Conservation (phyloP, 805 yeast genomes). For the Kuraishia floccosa region DNA sequence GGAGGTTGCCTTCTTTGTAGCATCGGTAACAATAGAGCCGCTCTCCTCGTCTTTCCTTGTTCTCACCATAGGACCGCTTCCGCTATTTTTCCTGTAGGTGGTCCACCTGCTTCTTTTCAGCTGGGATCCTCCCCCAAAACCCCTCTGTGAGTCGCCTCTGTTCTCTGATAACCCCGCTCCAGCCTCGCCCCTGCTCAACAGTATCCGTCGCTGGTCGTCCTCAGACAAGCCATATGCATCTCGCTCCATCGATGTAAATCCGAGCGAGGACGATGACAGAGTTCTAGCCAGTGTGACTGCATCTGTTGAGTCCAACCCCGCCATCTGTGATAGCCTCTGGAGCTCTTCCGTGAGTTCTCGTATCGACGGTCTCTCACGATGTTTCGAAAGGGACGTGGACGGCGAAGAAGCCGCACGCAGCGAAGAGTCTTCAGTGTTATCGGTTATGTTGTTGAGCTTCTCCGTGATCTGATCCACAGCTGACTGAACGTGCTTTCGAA, state of each 20-base stretch:
- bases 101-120: conserved; percentile 37
- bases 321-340: conserved; percentile 61
- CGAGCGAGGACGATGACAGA: conserved; percentile 58
- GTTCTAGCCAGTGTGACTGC: conserved; percentile 79
- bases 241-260: conserved; percentile 39
- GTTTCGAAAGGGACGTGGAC: too few relatives aligned
- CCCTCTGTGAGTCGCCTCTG: conserved; percentile 5
- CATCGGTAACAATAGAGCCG: too few relatives aligned
- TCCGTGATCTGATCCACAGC: conserved; percentile 42
- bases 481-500: conserved; percentile 51
- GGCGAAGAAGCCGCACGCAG: conserved; percentile 2
- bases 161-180: conserved; percentile 1
- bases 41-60: too few relatives aligned
- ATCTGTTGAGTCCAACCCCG: conserved; percentile 70
- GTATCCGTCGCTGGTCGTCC: too few relatives aligned
- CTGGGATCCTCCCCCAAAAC: conserved; percentile 3
- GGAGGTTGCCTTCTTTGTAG: too few relatives aligned
- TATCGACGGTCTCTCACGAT: conserved; percentile 45
- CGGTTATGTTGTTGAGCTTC: conserved; percentile 18
- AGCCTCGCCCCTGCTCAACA: too few relatives aligned
- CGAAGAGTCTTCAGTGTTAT: not conserved
- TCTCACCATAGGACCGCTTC: too few relatives aligned
- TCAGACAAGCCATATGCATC: conserved; percentile 29
- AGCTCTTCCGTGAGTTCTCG: conserved; percentile 67
- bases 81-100: conserved; percentile 32